These are phyloP conservation scores for Globisporangium canariense DNA, from an alignment of 352 stramenopile genomes.

Conservation along the genomic window DNA sequence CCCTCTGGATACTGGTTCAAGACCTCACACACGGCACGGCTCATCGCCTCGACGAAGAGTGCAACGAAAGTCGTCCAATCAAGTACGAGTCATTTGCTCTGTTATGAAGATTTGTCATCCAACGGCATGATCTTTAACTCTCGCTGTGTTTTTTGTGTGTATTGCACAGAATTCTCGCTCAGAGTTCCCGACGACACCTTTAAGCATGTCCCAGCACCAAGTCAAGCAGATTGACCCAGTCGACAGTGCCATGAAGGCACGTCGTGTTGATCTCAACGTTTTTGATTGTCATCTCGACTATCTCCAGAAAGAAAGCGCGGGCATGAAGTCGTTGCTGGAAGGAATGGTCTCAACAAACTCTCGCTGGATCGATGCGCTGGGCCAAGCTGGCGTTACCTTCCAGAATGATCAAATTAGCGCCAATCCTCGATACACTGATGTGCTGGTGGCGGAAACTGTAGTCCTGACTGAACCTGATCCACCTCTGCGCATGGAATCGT, in stretches of 20 bases:
- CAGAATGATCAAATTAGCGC: conserved; percentile 14
- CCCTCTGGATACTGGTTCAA: conserved; percentile 9
- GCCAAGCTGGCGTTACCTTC: conserved; percentile 21
- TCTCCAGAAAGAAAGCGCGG: conserved; percentile 58
- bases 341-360: conserved; percentile 72
- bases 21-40: conserved; percentile 24
- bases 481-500: conserved; percentile 17
- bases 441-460: conserved; percentile 22
- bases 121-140: neutral
- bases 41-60: conserved; percentile 19
- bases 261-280: conserved; percentile 40
- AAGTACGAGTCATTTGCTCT: neutral
- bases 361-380: conserved; percentile 62
- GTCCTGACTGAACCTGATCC: conserved; percentile 12
- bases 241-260: conserved; percentile 18
- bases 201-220: conserved; percentile 7
- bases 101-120: neutral
- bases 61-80: conserved; percentile 5
- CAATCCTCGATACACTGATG: neutral
- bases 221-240: conserved; percentile 13
- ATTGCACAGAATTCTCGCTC: conserved; percentile 21
- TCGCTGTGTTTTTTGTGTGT: neutral
- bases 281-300: conserved; percentile 69
- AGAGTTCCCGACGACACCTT: conserved; percentile 11
- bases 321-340: conserved; percentile 65